These are phyloP conservation scores for Trichoderma polysporum DNA, from an alignment of 2,329 filamentous ascomycete genomes.

Conservation along the genomic window DNA sequence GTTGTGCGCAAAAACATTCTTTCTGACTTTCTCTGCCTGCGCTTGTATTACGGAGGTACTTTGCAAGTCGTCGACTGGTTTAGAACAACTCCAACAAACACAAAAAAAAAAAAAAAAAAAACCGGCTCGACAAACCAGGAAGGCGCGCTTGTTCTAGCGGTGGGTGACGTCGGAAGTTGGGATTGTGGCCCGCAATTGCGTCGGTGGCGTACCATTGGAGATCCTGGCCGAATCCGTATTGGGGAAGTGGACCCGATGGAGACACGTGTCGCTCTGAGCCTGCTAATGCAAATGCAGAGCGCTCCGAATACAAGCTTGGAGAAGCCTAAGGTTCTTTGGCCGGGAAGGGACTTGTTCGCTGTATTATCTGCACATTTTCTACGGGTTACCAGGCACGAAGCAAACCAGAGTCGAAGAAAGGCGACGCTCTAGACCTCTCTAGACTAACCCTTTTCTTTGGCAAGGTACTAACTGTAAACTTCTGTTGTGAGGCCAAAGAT, in stretches of 20 bases:
- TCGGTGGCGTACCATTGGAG: constrained; percentile 32
- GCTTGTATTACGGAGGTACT: background rate
- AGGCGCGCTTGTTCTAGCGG: background rate
- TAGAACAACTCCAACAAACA: background rate
- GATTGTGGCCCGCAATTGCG: constrained; percentile 25
- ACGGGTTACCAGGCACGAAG: no score
- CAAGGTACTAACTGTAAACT: no score
- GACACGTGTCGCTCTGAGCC: constrained; percentile 29
- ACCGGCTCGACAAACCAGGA: background rate
- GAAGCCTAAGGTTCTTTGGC: no score
- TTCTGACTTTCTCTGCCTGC: no score
- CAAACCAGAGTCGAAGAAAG: no score
- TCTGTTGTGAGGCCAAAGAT: no score
- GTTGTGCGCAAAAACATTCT: no score
- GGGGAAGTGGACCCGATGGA: constrained; percentile 26
- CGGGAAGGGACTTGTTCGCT: no score
- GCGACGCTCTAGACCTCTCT: no score
- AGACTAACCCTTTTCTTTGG: no score
- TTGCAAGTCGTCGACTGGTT: background rate
- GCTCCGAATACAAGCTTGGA: constrained; percentile 6
- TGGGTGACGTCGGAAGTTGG: constrained; percentile 19
- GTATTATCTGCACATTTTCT: no score
- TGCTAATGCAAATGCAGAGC: constrained; percentile 21
- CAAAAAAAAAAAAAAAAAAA: background rate
- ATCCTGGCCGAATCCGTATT: constrained; percentile 33